Evolutionary conservation across 2,329 filamentous ascomycete genomes (phyloP), one percentile per base, ranked within the genome.

Genomic region (Aphanoascus verrucosus): DNA sequence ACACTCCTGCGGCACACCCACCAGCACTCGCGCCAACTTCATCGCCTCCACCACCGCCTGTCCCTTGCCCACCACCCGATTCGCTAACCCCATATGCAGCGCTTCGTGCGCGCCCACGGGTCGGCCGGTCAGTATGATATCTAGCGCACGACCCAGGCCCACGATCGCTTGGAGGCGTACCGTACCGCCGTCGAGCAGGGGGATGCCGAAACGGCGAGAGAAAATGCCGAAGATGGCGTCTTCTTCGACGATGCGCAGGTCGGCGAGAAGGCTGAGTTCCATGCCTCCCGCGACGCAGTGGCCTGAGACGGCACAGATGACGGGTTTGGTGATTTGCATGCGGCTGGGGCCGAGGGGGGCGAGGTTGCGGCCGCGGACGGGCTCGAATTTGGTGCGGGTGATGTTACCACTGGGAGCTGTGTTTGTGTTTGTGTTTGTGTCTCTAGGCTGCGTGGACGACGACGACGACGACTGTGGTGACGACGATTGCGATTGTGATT

Each of bases 71-170:
- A 80, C 77, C 0, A 80, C 71, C 0, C 77, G 67, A 60, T 75
- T 80, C 7, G 72, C 77, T 6, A 81, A 65, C 0, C 77, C 78
- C 66, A 79, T 77, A 0, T 61, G 48, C 28, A 77, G 58, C 0
- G 77, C 77, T 58, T 81, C 77, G 15, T 69, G 59, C 0, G 77
- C 77, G 0, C 56, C 58, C 0, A 81, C 74, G 0, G 70, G 59
- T 0, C 77, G 65, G 0, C 79, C 78, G 0, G 78, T 81, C 4
- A 81, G 64, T 14, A 80, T 77, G 72, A 81, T 76, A 61, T 81
- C 78, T 52, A 80, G 56, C 0, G 78, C 77, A 2, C 76, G 62
- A 0, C 77, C 76, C 0, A 80, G 65, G 0, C 78, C 78, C 19
- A 81, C 63, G 43, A 79, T 68, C 1, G 69, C 69, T 54, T 74